A percentile compares a stretch with the other conserved stretches of the same genome.
phyloP scores from a whole-genome alignment of 169 alveolate genomes.

The Neospora caninum region DNA sequence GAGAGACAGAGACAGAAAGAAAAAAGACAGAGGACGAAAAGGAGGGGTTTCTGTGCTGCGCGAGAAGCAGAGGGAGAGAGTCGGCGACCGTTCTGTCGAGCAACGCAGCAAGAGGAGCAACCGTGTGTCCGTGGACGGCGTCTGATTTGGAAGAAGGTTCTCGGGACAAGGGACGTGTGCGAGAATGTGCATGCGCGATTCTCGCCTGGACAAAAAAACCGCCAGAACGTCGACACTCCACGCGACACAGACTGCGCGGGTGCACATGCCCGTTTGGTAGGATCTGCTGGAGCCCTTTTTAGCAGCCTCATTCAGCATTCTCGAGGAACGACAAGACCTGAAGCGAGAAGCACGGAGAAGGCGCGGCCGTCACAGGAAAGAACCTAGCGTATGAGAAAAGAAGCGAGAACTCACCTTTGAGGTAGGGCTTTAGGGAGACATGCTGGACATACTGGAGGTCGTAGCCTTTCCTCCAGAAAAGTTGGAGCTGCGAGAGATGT shows the following conservation, averaged over 20 bases:
- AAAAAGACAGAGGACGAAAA: neutral
- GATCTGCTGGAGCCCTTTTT: no score
- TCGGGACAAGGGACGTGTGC: neutral
- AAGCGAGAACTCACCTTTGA: neutral
- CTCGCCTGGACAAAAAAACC: neutral
- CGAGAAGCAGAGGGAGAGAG: neutral
- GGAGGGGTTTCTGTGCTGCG: neutral
- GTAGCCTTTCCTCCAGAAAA: slow-evolving; percentile 46
- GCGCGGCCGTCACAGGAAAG: no score
- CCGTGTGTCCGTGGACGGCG: neutral
- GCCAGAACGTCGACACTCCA: neutral
- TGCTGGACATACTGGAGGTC: slow-evolving; percentile 56
- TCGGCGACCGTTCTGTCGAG: neutral
- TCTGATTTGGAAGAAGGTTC: neutral
- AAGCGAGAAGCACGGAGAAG: no score
- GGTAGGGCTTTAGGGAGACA: neutral
- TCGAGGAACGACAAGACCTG: no score
- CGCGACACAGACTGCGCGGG: neutral
- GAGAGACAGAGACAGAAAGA: neutral
- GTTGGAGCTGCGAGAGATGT: slow-evolving; percentile 50
- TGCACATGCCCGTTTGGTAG: neutral
- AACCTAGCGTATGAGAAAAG: neutral
- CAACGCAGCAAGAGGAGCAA: neutral
- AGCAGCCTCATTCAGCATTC: no score
- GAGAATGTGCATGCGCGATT: neutral